These are phyloP conservation scores for Arabidopsis hybrid DNA, from an alignment of 441 rosid genomes.

Conservation along the genomic window DNA sequence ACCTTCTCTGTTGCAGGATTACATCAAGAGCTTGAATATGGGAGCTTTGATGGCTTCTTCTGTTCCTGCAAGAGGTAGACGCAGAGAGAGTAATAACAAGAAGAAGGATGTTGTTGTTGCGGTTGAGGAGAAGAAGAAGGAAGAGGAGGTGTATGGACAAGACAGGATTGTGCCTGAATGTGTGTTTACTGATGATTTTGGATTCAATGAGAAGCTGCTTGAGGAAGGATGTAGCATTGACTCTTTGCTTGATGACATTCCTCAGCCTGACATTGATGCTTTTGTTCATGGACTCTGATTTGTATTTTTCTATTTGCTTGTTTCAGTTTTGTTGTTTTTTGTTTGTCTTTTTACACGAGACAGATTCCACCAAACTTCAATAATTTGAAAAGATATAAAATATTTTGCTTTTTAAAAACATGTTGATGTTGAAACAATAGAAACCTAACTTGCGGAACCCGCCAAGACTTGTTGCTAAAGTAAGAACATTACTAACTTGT, in stretches of 20 bases:
- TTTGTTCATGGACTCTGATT: conserved; percentile 43
- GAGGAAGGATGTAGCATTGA: conserved; percentile 72
- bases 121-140: conserved; percentile 28
- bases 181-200: conserved; percentile 52
- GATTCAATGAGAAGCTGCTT: conserved; percentile 72
- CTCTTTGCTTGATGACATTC: conserved; percentile 67
- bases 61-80: conserved; percentile 36
- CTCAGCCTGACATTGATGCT: conserved; percentile 46
- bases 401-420: not conserved
- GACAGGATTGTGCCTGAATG: conserved; percentile 36
- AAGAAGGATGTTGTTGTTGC: conserved; percentile 19
- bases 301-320: not conserved
- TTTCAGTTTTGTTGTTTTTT: conserved; percentile 12
- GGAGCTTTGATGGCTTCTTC: conserved; percentile 31
- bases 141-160: conserved; percentile 21
- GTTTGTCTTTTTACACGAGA: not conserved
- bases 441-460: conserved; percentile 22
- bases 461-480: not conserved
- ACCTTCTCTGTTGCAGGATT: conserved; percentile 85
- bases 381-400: not conserved
- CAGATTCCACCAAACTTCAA: conserved; percentile 30
- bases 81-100: conserved; percentile 39
- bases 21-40: conserved; percentile 84
- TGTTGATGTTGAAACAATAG: not conserved
- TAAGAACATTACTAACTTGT: conserved; percentile 22